phyloP scores from a whole-genome alignment of 345 rosid species.

The Citrus glauca region DNA sequence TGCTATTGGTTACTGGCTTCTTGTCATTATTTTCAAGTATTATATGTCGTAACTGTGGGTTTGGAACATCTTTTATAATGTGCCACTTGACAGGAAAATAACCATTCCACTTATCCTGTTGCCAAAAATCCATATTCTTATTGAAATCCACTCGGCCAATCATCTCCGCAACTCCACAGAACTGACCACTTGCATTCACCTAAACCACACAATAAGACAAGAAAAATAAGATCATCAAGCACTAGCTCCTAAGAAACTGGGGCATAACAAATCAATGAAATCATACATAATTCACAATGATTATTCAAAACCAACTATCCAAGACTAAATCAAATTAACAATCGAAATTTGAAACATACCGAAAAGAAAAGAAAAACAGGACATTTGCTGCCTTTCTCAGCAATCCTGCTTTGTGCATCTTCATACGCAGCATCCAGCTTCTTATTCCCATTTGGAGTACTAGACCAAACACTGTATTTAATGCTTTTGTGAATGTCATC shows the following conservation, averaged over 20 bases:
- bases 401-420: constrained; percentile 36
- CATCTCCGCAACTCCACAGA: constrained; percentile 78
- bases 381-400: constrained; percentile 39
- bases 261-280: background rate
- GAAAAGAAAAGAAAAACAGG: constrained; percentile 67
- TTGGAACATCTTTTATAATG: constrained; percentile 62
- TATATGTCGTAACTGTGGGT: constrained; percentile 53
- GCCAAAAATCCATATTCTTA: constrained; percentile 75
- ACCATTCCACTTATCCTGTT: constrained; percentile 76
- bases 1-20: constrained; percentile 70
- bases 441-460: constrained; percentile 64
- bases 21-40: constrained; percentile 65
- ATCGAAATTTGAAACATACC: constrained; percentile 22
- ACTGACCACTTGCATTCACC: constrained; percentile 80
- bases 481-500: constrained; percentile 66
- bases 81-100: constrained; percentile 71
- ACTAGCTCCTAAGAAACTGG: background rate
- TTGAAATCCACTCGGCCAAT: constrained; percentile 49
- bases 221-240: background rate
- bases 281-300: background rate
- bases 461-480: constrained; percentile 72
- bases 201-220: constrained; percentile 16
- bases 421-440: constrained; percentile 52
- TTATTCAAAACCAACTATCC: background rate
- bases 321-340: background rate